Evolutionary conservation across 345 rosid species (phyloP).

Genomic region (Eucalyptus paniculata): DNA sequence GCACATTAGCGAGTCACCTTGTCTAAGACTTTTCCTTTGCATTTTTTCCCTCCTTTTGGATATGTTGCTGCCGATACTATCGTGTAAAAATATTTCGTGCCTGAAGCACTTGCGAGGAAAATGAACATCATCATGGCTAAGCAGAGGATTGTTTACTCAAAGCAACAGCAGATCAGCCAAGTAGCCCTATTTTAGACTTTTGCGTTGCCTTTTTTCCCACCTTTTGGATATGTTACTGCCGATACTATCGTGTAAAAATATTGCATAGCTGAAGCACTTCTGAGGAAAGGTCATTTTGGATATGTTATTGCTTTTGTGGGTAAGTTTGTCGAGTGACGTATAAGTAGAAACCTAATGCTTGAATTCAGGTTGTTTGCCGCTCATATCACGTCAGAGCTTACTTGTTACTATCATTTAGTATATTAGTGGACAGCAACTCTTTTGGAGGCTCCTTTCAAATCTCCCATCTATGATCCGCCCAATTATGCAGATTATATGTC

Average conservation of each 20-base stretch:
- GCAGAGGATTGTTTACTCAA: background rate
- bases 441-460: background rate
- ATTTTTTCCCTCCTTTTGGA: too few relatives aligned
- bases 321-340: background rate
- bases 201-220: background rate
- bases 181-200: background rate
- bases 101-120: too few relatives aligned
- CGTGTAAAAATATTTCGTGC: too few relatives aligned
- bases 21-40: background rate
- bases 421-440: background rate
- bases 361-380: background rate
- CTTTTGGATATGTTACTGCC: background rate
- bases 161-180: background rate
- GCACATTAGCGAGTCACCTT: background rate
- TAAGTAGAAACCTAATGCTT: background rate
- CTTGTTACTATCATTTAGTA: background rate
- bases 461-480: background rate
- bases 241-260: background rate
- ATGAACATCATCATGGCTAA: too few relatives aligned
- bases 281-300: background rate
- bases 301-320: background rate
- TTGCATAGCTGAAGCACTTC: background rate
- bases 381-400: background rate
- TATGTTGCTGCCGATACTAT: too few relatives aligned
- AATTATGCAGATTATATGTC: background rate